Base-by-base conservation (phyloP, 1,139 yeast genomes). In the Keqinozyma sinolaborantium region DNA sequence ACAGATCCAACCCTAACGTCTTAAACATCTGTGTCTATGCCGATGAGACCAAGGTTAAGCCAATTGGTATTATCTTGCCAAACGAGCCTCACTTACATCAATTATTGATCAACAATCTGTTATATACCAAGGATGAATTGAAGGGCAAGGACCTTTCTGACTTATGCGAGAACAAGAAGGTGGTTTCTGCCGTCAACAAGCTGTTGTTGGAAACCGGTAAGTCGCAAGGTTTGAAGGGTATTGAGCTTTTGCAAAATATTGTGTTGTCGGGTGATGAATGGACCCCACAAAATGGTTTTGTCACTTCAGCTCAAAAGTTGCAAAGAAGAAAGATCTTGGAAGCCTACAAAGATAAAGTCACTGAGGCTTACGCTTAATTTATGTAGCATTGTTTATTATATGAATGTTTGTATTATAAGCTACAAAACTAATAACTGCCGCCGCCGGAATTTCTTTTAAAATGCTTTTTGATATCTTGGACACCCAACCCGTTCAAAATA, bases 241-340 rank as follows among this genome's bases (percentile, higher is more conserved):
- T 88, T 47, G 98, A 94, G 61, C 68, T 90, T 42, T 58, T 94
- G 40, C 79, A 78, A 45, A 95, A 92, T 45, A 71, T 84, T 40
- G 88, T 84, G 14, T 59, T 94, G 38, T 73, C 80, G 39, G 92
- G 84, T 46, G 90, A 82, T 30, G 99, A 94, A 66, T 94, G 98
- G 97, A 90, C 97, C 30, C 97, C 98, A 29, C 95, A 87, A 60
- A 86, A 82, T 53, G 97, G 97, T 2, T 84, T 70, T 45, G 94
- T 92, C 36, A 88, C 97, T 8, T 79, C 95, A 41, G 98, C 98
- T 19, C 97, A 92, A 66, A 94, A 94, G 64, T 74, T 94, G 50
- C 96, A 92, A 69, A 83, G 99, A 71, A 86, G 77, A 73, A 85
- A 84, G 72, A 94, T 94, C 56, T 68, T 87, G 52, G 78, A 70